Evolutionary conservation across 768 basidiomycete species (phyloP), one percentile per base, ranked within the genome.

Genomic region (Chalciporus piperatus): DNA sequence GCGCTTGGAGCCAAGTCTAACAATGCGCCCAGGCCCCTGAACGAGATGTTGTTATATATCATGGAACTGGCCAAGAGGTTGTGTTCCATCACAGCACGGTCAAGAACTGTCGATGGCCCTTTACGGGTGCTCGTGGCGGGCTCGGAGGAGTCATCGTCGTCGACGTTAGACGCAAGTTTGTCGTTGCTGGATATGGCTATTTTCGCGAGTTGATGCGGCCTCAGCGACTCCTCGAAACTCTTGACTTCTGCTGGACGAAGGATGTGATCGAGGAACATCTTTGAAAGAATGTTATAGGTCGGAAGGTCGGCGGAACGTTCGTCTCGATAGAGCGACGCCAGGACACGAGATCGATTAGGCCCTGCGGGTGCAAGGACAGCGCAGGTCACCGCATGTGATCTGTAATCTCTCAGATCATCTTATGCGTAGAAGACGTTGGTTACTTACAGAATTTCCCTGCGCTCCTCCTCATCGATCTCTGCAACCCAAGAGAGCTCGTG

Each of bases 231-330:
- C 67, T 95, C 92, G 65, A 99, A 99, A 43, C 86, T 85, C 64
- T 89, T 85, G 49, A 98, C 81, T 72, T 99, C 96, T 41, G 81
- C 76, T 1, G 93, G 79, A 40, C 94, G 88, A 45, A 99, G 81
- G 65, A 99, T 98, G 59, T 93, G 94, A 65, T 98, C 97, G 56
- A 98, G 85, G 72, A 97, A 94, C 96, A 98, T 98, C 68, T 98
- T 98, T 33, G 89, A 85, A 22, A 99, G 83, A 67, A 99, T 94
- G 63, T 90, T 89, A 74, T 85, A 87, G 12, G 88, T 85, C 7
- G 86, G 80, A 3, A 96, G 82, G 20, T 89, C 83, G 23, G 77
- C 63, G 0, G 92, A 85, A 35, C 97, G 85, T 64, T 98, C 97
- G 66, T 99, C 97, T 43, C 97, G 82, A 66, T 92, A 95, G 43